These are phyloP conservation scores for Fusarium zealandicum DNA, from an alignment of 2,329 filamentous ascomycete genomes.

Conservation along the genomic window DNA sequence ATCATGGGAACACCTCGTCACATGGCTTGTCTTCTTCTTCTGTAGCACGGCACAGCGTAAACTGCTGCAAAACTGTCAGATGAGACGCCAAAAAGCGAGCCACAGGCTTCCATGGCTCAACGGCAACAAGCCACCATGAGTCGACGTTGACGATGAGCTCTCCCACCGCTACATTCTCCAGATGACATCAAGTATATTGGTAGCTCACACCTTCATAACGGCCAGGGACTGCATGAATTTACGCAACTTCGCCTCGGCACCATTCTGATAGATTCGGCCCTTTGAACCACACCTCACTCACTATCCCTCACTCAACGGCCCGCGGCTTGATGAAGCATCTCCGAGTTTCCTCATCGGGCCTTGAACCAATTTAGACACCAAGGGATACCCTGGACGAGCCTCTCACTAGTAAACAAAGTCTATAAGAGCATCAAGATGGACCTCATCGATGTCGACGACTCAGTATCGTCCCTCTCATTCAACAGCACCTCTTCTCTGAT, in stretches of 20 bases:
- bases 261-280: conserved; percentile 38
- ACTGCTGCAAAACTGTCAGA: neutral
- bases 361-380: conserved; percentile 9
- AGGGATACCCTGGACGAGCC: conserved; percentile 1
- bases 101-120: neutral
- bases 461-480: conserved; percentile 39
- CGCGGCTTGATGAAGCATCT: conserved; percentile 11
- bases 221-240: conserved; percentile 9
- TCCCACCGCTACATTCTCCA: neutral
- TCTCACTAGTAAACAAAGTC: neutral
- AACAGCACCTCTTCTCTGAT: conserved; percentile 42
- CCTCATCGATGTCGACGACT: conserved; percentile 31
- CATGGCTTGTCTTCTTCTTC: neutral
- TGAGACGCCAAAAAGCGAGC: neutral
- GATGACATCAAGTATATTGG: conserved; percentile 8
- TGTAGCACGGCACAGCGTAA: neutral
- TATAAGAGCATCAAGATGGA: conserved; percentile 41
- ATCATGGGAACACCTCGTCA: conserved; percentile 1
- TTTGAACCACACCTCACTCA: conserved; percentile 36
- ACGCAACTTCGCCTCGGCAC: conserved; percentile 20
- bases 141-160: neutral
- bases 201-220: conserved; percentile 14
- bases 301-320: conserved; percentile 34
- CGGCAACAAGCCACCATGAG: neutral
- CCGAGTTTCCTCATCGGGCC: conserved; percentile 33